Conservation (phyloP, 1,284 basidiomycete genomes). For the Puccinia coronata region DNA sequence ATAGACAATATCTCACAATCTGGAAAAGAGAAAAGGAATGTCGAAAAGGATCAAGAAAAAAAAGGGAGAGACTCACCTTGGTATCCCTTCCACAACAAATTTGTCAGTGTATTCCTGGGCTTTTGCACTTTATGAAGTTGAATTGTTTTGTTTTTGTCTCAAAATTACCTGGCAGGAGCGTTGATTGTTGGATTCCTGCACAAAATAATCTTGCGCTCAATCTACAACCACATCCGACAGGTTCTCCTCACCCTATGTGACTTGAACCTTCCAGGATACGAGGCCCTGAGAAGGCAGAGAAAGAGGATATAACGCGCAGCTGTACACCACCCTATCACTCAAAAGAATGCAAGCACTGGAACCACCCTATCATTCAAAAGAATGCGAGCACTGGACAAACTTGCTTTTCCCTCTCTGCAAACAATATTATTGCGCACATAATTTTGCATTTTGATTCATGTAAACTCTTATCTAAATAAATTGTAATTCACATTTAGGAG, state of each 20-base stretch:
- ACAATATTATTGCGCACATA: neutral
- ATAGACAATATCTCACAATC: neutral
- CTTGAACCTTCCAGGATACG: neutral
- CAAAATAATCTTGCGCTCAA: neutral
- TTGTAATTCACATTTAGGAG: neutral
- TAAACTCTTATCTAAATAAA: neutral
- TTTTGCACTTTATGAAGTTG: neutral
- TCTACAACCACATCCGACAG: no score
- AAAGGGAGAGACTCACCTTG: conserved; percentile 18
- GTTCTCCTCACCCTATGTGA: neutral
- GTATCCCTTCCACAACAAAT: neutral
- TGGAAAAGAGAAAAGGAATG: neutral
- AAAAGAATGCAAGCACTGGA: conserved; percentile 2
- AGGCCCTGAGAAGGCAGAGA: neutral
- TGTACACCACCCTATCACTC: neutral
- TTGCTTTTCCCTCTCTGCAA: neutral
- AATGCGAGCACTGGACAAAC: conserved; percentile 18
- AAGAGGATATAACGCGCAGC: neutral
- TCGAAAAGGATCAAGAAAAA: neutral
- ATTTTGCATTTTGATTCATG: neutral
- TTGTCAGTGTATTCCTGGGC: neutral
- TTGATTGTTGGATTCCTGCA: conserved; percentile 14
- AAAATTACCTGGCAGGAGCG: neutral
- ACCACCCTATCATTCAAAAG: neutral
- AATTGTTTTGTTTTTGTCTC: neutral